Evolutionary conservation across 306 rosid genomes (phyloP), one percentile per base, ranked within the genome.

Genomic region (Quercus cerris): DNA sequence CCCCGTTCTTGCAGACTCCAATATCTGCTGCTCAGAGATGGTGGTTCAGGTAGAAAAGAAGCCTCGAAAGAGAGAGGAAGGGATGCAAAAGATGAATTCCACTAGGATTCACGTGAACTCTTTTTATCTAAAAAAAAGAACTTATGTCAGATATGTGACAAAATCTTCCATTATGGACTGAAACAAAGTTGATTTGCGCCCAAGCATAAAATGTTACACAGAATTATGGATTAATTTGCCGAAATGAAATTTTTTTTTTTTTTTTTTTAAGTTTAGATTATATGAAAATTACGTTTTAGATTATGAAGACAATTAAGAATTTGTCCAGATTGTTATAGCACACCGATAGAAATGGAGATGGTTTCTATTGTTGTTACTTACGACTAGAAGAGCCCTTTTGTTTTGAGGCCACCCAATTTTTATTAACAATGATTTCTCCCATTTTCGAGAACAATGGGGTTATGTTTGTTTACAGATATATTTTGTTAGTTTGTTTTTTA

Each of bases 11-110:
- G 72, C 89, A 84, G 27, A 81, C 97, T 31, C 97, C 97, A 1
- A 19, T 94, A 83, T 81, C 97, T 51, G 89, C 97, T 23, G 84
- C 85, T 25, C 97, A 94, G 80, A 87, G 95, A 79, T 94, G 99
- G 99, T 93, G 97, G 99, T 81, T 94, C 80, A 87, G 99, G 86
- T 91, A 89, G 91, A 89, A 25, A 52, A 35, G 72, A 19, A 33
- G 52, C 54, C 38, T 8, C 14, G 54, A 25, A 76, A 61, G 49
- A 80, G 62, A n/a, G 75, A 3, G 11, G 30, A 71, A 8, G 63
- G 54, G 52, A 22, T 7, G 3, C 38, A 56, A 41, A 27, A 22
- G 11, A 35, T 11, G 41, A 2, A 4, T 59, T 59, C 62, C 71
- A 19, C 7, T 56, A 35, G 77, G 71, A 27, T 28, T 70, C 46